phyloP scores from a whole-genome alignment of 352 stramenopile genomes.

The Globisporangium solare region DNA sequence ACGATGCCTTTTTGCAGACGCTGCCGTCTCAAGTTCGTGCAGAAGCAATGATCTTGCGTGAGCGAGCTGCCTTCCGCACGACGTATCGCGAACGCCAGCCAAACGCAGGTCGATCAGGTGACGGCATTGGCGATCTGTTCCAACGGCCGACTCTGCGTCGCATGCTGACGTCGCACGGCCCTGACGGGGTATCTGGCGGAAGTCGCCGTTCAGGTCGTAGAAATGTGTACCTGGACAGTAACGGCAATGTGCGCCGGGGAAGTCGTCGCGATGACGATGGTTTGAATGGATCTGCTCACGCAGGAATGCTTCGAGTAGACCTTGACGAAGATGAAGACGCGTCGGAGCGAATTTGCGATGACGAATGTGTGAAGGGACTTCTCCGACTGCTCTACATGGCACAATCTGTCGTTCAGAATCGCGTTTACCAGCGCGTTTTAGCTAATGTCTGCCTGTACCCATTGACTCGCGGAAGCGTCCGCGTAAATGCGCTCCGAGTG shows the following conservation, averaged over 20 bases:
- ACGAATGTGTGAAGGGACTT: slow-evolving; percentile 57
- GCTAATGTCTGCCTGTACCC: slow-evolving; percentile 81
- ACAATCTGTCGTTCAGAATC: slow-evolving; percentile 78
- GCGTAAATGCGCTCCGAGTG: slow-evolving; percentile 55
- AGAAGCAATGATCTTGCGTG: slow-evolving; percentile 94
- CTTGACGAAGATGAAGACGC: slow-evolving; percentile 65
- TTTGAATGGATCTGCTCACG: slow-evolving; percentile 21
- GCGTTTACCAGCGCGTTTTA: slow-evolving; percentile 73
- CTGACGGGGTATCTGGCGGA: slow-evolving; percentile 33
- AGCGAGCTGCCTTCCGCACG: slow-evolving; percentile 84
- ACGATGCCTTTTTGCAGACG: slow-evolving; percentile 93
- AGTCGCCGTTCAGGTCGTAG: slow-evolving; percentile 38
- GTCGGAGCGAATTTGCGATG: slow-evolving; percentile 60
- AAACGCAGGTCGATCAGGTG: slow-evolving; percentile 20
- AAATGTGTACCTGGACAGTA: slow-evolving; percentile 37
- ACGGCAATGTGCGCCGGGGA: slow-evolving; percentile 21
- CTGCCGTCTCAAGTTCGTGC: slow-evolving; percentile 92
- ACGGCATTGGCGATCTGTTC: slow-evolving; percentile 44
- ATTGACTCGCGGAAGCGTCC: slow-evolving; percentile 55
- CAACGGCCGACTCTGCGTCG: slow-evolving; percentile 68
- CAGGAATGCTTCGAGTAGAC: slow-evolving; percentile 67
- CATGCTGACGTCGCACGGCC: slow-evolving; percentile 74
- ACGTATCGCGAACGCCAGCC: slow-evolving; percentile 58
- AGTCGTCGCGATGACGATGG: slow-evolving; percentile 36
- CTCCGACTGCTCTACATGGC: slow-evolving; percentile 77